Percentiles rank a stretch among this genome's conserved stretches.
Conservation (phyloP, 768 basidiomycete species). For the Rhizopogon salebrosus region DNA sequence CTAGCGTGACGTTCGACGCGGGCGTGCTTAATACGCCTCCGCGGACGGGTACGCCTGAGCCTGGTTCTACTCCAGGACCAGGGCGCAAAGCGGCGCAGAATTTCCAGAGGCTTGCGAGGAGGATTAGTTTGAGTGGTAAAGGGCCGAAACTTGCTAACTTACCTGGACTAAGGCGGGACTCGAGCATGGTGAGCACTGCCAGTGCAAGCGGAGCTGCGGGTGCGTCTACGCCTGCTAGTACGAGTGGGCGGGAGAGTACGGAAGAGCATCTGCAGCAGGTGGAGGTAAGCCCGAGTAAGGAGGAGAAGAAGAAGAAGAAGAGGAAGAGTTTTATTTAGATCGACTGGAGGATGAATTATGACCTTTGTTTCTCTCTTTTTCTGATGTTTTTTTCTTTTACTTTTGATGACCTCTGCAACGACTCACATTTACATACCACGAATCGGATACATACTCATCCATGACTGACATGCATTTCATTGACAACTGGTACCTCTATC, state of each 20-base stretch:
- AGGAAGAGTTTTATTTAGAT: constrained; percentile 52
- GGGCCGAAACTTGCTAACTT: constrained; percentile 18
- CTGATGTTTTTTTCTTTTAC: neutral
- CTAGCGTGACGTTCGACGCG: constrained; percentile 65
- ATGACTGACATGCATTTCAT: neutral
- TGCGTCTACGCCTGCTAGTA: neutral
- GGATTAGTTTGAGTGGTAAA: constrained; percentile 50
- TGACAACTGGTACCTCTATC: neutral
- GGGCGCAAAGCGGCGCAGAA: constrained; percentile 83
- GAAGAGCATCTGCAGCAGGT: constrained; percentile 30
- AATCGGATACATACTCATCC: no score
- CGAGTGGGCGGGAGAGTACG: constrained; percentile 20
- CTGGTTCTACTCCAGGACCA: constrained; percentile 55
- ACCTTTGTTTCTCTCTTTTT: neutral
- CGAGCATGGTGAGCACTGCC: constrained; percentile 7
- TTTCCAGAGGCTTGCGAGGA: constrained; percentile 74
- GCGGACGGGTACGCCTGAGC: constrained; percentile 70
- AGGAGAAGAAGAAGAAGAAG: constrained; percentile 47
- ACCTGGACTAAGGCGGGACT: constrained; percentile 23
- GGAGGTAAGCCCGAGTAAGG: no score
- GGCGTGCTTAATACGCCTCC: constrained; percentile 49
- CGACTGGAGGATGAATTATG: no score
- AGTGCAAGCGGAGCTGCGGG: neutral
- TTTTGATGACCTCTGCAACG: neutral
- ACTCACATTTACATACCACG: neutral